A percentile compares a stretch with the other conserved stretches of the same genome.
Conservation (phyloP, 2,329 filamentous ascomycete genomes). For the Verticillium longisporum region DNA sequence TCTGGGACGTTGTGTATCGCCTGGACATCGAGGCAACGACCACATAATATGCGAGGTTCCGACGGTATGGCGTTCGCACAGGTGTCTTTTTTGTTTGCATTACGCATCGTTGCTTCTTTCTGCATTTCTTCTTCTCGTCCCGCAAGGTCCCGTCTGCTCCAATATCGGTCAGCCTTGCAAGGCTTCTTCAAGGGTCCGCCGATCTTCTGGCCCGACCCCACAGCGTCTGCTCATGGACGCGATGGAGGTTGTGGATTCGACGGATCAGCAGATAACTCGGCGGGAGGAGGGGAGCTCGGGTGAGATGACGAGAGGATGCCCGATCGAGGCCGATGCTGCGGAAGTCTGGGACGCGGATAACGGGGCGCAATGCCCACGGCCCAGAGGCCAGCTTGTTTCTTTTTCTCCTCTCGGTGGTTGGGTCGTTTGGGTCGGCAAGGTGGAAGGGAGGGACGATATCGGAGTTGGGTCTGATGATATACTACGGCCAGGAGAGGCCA, state of each 20-base stretch:
- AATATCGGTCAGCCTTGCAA: not conserved
- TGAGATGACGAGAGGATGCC: not conserved
- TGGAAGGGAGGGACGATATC: not conserved
- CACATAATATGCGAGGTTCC: conserved; percentile 20
- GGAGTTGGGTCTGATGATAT: not conserved
- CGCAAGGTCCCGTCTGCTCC: not conserved
- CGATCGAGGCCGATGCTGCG: not conserved
- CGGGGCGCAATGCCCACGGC: not conserved
- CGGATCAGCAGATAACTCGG: not conserved
- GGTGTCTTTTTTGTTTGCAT: conserved; percentile 4
- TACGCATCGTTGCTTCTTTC: conserved; percentile 1
- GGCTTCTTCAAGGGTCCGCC: not conserved
- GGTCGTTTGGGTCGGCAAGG: not conserved
- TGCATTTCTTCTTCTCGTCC: not conserved
- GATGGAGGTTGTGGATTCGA: not conserved
- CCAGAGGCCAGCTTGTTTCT: not conserved
- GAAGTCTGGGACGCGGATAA: not conserved
- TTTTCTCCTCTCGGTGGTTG: not conserved
- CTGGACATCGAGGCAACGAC: conserved; percentile 1
- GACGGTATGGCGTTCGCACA: conserved; percentile 29
- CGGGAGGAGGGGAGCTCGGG: not conserved
- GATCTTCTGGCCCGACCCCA: not conserved
- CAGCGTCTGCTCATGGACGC: not conserved
- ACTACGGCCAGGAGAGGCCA: not conserved
- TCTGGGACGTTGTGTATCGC: not conserved